Base-by-base conservation (phyloP, 768 basidiomycete genomes). In the Ephemerocybe angulata region DNA sequence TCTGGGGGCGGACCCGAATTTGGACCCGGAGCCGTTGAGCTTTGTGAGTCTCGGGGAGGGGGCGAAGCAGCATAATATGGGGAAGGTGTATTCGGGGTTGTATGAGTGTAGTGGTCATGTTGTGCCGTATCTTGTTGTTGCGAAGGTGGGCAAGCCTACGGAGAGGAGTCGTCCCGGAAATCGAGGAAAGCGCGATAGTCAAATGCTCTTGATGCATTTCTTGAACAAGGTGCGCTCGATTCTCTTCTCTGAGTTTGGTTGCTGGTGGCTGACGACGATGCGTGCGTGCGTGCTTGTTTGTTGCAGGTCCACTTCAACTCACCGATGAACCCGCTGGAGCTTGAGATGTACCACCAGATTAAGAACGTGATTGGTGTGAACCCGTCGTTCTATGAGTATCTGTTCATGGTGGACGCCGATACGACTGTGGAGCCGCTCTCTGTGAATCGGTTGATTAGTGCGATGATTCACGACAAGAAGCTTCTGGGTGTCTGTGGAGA, bases 331-430 rank as follows among this genome's bases (percentile, higher is more conserved):
- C 94, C 94, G 1, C 70, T 98, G 59, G 94, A 98, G 67, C 74
- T 98, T 50, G 94, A 98, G 70, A 85, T 98, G 47, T 96, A 93
- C 63, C 94, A 98, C 69, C 94, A 98, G 70, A 96, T 97, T 93
- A 83, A 93, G 50, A 98, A 98, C 60, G 92, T 97, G 56, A 96
- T 98, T 59, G 94, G 94, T 13, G 94, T 98, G 56, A 93, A 98
- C 64, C 94, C 94, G 1, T 88, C 93, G 7, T 98, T 98, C 71
- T 98, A 98, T 68, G 94, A 98, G 73, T 97, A 97, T 67, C 88
- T 98, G 60, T 96, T 97, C 70, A 96, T 92, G 19, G 83, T 98
- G 7, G 94, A 98, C 74, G 94, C 94, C 49, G 94, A 98, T 79
- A 94, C 91, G 93, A 86, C 86, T 33, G 95, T 97, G 13, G 90